Conservation (phyloP, 2,329 filamentous ascomycete species). For the Knoxdaviesia capensis region DNA sequence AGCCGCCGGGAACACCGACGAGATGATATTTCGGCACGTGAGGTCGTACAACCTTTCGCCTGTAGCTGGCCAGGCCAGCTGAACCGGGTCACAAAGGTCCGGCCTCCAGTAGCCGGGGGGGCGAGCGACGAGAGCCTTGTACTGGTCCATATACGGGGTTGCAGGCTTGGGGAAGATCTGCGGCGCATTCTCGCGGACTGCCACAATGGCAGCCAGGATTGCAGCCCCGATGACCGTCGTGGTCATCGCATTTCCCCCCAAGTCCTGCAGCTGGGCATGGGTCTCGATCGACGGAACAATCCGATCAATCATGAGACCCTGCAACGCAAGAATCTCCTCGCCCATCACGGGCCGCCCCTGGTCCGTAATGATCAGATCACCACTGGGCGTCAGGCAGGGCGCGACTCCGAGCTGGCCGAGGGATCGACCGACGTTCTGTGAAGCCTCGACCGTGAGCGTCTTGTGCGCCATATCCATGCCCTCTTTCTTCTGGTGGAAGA, state of each 20-base stretch:
- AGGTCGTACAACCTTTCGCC: neutral
- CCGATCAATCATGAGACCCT: slow-evolving; percentile 45
- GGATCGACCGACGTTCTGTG: slow-evolving; percentile 51
- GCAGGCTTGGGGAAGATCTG: neutral
- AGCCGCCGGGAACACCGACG: neutral
- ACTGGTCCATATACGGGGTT: neutral
- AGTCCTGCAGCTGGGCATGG: slow-evolving; percentile 39
- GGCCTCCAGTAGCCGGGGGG: too few relatives aligned
- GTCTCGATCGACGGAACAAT: slow-evolving; percentile 45
- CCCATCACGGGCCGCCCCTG: slow-evolving; percentile 40
- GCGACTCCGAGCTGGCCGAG: slow-evolving; percentile 33
- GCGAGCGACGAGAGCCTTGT: neutral
- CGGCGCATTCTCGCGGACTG: slow-evolving; percentile 1
- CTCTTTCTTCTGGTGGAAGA: slow-evolving; percentile 14
- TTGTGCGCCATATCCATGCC: slow-evolving; percentile 31
- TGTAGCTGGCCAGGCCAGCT: too few relatives aligned
- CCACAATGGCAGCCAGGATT: slow-evolving; percentile 36
- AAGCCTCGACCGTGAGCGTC: slow-evolving; percentile 36
- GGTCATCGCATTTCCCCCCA: slow-evolving; percentile 67
- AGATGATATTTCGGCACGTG: neutral
- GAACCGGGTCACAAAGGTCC: too few relatives aligned
- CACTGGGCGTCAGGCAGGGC: slow-evolving; percentile 48
- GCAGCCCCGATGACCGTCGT: slow-evolving; percentile 48
- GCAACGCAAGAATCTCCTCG: slow-evolving; percentile 40
- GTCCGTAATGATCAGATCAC: slow-evolving; percentile 38